A percentile compares a stretch with the other conserved stretches of the same genome.
Conservation (phyloP, 2,329 filamentous ascomycete species). For the Fusarium newnesense region DNA sequence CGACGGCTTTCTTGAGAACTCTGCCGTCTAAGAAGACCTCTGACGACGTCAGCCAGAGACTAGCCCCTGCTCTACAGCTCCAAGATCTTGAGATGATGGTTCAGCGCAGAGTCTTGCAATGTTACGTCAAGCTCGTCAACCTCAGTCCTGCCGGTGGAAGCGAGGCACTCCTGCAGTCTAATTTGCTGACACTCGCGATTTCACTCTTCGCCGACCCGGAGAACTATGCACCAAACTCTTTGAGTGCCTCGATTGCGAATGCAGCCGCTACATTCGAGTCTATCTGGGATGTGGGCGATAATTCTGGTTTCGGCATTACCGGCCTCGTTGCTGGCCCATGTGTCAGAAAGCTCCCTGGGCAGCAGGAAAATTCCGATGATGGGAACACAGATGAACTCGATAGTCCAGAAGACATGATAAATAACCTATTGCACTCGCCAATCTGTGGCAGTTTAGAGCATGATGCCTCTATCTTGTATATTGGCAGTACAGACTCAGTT, state of each 20-base stretch:
- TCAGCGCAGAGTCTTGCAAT: constrained; percentile 90
- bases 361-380: constrained; percentile 64
- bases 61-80: constrained; percentile 87
- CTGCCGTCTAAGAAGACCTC: constrained; percentile 84
- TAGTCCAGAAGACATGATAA: constrained; percentile 73
- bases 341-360: constrained; percentile 75
- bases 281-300: constrained; percentile 95
- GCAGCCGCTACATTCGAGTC: constrained; percentile 91
- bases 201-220: constrained; percentile 94
- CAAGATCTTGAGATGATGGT: constrained; percentile 94
- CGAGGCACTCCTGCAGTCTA: constrained; percentile 90
- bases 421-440: constrained; percentile 71
- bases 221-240: constrained; percentile 82
- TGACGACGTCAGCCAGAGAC: constrained; percentile 85
- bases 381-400: constrained; percentile 58
- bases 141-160: constrained; percentile 85
- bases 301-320: constrained; percentile 93
- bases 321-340: constrained; percentile 84
- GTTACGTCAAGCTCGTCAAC: constrained; percentile 90
- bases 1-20: constrained; percentile 86
- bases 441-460: constrained; percentile 88
- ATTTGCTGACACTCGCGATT: constrained; percentile 87
- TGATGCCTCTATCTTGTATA: constrained; percentile 85
- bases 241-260: constrained; percentile 91
- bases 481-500: constrained; percentile 58